Evolutionary conservation across 2,329 filamentous ascomycete genomes (phyloP).

Genomic region (Calonectria naviculata): DNA sequence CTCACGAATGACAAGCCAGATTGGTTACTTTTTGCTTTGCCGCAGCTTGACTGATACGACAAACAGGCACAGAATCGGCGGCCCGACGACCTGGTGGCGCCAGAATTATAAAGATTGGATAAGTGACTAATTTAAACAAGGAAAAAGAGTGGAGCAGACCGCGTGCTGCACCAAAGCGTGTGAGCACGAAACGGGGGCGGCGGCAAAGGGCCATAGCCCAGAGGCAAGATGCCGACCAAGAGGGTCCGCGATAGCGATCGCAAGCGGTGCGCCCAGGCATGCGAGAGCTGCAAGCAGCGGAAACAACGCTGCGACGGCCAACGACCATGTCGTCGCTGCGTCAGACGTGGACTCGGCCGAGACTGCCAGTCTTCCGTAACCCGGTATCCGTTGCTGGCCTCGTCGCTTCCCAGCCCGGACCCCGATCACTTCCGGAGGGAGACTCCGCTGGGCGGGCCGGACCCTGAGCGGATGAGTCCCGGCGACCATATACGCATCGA

Average conservation of each 20-base stretch:
- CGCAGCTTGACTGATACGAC: slow-evolving; percentile 2
- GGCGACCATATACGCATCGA: slow-evolving; percentile 19
- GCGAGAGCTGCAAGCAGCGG: slow-evolving; percentile 39
- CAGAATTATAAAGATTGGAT: neutral
- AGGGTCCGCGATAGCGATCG: slow-evolving; percentile 37
- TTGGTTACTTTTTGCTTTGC: neutral
- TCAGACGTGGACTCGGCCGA: slow-evolving; percentile 35
- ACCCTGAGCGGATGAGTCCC: slow-evolving; percentile 32
- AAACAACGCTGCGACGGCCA: slow-evolving; percentile 39
- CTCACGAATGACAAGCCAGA: neutral
- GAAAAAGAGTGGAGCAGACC: neutral
- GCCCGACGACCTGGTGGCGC: slow-evolving; percentile 1
- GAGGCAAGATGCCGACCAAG: slow-evolving; percentile 35
- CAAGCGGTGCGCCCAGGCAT: slow-evolving; percentile 38
- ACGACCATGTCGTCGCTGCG: slow-evolving; percentile 37
- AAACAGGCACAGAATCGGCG: neutral
- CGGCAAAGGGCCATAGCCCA: slow-evolving; percentile 13
- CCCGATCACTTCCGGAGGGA: slow-evolving; percentile 23
- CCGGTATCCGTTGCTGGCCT: slow-evolving; percentile 33
- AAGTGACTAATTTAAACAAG: neutral
- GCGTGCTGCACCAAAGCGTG: neutral
- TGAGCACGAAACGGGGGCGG: neutral
- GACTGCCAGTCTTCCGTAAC: slow-evolving; percentile 32
- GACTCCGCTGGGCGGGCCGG: slow-evolving; percentile 15
- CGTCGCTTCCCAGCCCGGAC: slow-evolving; percentile 38